Percentiles rank a stretch among this genome's conserved stretches.
Evolutionary conservation across 768 basidiomycete species (phyloP).

Genomic region (Coprinopsis cinerea): DNA sequence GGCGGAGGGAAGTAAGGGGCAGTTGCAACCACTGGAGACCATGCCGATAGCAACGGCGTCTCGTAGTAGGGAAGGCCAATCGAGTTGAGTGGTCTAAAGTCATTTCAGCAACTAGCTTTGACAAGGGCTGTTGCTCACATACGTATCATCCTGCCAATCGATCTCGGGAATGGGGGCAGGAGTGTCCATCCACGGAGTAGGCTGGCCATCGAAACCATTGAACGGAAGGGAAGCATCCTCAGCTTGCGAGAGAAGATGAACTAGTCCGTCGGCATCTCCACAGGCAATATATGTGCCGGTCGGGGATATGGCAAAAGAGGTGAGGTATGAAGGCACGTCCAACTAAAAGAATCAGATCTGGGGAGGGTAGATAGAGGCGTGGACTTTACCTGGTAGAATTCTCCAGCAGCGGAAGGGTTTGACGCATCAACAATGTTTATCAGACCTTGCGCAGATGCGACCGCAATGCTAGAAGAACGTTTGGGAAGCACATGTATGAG

Average conservation of each 20-base stretch:
- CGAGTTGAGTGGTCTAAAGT: slow-evolving; percentile 71
- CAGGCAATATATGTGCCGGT: slow-evolving; percentile 91
- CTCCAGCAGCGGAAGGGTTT: slow-evolving; percentile 57
- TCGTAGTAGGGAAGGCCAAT: slow-evolving; percentile 88
- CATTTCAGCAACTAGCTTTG: not conserved
- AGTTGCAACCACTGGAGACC: slow-evolving; percentile 38
- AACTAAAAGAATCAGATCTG: slow-evolving; percentile 35
- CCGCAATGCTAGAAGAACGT: slow-evolving; percentile 63
- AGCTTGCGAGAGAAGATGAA: slow-evolving; percentile 76
- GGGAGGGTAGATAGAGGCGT: not conserved
- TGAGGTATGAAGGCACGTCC: slow-evolving; percentile 70
- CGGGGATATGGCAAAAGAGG: slow-evolving; percentile 74
- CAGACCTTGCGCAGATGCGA: slow-evolving; percentile 77
- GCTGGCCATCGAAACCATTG: slow-evolving; percentile 86
- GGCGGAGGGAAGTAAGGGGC: slow-evolving; percentile 58
- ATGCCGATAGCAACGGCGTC: slow-evolving; percentile 67
- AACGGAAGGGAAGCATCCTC: slow-evolving; percentile 61
- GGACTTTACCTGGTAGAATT: slow-evolving; percentile 73
- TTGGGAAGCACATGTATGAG: slow-evolving; percentile 80
- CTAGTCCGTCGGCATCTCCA: slow-evolving; percentile 78
- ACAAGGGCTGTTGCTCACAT: slow-evolving; percentile 19
- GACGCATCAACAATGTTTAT: slow-evolving; percentile 81
- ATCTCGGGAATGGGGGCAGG: slow-evolving; percentile 64
- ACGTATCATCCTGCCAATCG: slow-evolving; percentile 83
- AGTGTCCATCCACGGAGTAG: slow-evolving; percentile 78